A percentile compares a stretch with the other conserved stretches of the same genome.
These are phyloP conservation scores for Fusarium paranaense DNA, from an alignment of 2,329 filamentous ascomycete genomes.

Conservation along the genomic window DNA sequence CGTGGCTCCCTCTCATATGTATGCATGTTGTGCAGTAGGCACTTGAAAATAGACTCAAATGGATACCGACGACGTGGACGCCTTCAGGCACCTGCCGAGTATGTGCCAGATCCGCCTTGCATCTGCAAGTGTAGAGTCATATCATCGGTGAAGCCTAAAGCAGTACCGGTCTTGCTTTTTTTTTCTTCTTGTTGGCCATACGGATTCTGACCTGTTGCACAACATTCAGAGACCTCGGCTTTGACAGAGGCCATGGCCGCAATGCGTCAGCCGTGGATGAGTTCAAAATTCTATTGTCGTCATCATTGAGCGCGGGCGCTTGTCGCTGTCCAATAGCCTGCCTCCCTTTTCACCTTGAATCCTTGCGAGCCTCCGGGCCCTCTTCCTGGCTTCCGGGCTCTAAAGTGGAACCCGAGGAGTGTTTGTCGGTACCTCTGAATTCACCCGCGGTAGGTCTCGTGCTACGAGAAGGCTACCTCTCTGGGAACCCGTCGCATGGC, in stretches of 20 bases:
- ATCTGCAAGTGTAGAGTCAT: slow-evolving; percentile 38
- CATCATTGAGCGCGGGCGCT: slow-evolving; percentile 38
- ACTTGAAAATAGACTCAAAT: slow-evolving; percentile 40
- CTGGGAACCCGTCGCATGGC: slow-evolving; percentile 43
- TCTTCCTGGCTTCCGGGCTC: slow-evolving; percentile 43
- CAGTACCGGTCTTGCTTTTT: slow-evolving; percentile 11
- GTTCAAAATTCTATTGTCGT: slow-evolving; percentile 41
- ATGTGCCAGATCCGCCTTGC: slow-evolving; percentile 41
- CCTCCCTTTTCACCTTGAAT: slow-evolving; percentile 21
- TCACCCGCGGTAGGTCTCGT: slow-evolving; percentile 31
- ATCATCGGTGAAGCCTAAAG: slow-evolving; percentile 45
- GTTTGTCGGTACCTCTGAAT: slow-evolving; percentile 38
- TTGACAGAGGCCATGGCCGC: slow-evolving; percentile 20
- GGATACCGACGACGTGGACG: slow-evolving; percentile 46
- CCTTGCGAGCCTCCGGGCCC: slow-evolving; percentile 34
- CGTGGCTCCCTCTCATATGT: slow-evolving; percentile 41
- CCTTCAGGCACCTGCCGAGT: slow-evolving; percentile 37
- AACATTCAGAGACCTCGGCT: slow-evolving; percentile 25
- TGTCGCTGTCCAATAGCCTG: slow-evolving; percentile 34
- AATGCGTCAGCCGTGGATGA: slow-evolving; percentile 37
- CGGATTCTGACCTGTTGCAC: slow-evolving; percentile 10
- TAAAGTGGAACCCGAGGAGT: slow-evolving; percentile 32
- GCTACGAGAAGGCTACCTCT: slow-evolving; percentile 41
- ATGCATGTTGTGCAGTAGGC: slow-evolving; percentile 47
- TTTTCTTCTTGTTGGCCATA: background rate